Conservation (phyloP, 2,329 filamentous ascomycete species). For the Pochonia chlamydosporia region DNA sequence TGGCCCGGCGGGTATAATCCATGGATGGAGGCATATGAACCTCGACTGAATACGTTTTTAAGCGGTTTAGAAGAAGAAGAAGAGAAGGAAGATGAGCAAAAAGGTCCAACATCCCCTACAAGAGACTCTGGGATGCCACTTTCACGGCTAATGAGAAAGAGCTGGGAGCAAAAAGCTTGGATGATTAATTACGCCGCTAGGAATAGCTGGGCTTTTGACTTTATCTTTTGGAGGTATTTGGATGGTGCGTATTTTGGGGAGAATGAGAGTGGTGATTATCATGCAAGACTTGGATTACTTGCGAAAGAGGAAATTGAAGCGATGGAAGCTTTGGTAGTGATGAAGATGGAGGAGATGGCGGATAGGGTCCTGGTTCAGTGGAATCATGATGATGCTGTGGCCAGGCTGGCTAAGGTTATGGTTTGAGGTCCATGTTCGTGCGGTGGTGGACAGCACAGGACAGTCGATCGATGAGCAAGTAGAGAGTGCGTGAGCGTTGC, state of each 20-base stretch:
- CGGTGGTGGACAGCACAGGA: too few relatives aligned
- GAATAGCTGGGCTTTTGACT: constrained; percentile 32
- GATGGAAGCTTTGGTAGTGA: constrained; percentile 20
- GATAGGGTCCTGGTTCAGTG: not conserved
- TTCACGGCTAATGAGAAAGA: constrained; percentile 28
- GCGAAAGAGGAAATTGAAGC: constrained; percentile 12
- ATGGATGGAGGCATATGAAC: constrained; percentile 26
- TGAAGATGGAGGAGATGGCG: constrained; percentile 10
- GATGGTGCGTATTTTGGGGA: constrained; percentile 26
- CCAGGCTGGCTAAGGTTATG: too few relatives aligned
- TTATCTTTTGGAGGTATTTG: constrained; percentile 30
- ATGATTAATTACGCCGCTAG: constrained; percentile 28
- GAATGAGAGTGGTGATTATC: constrained; percentile 10
- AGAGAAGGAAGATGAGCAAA: constrained; percentile 3
- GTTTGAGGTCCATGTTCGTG: too few relatives aligned
- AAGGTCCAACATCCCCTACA: not conserved
- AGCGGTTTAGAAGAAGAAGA: constrained; percentile 23
- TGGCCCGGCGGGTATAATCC: constrained; percentile 23
- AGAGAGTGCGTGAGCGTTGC: too few relatives aligned
- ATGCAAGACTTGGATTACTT: constrained; percentile 17
- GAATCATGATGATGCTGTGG: not conserved
- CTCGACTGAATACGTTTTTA: constrained; percentile 26
- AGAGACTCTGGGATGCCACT: constrained; percentile 9
- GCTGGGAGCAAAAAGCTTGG: constrained; percentile 27
- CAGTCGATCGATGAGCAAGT: too few relatives aligned